Evolutionary conservation across 2,329 filamentous ascomycete species (phyloP), one percentile per base, ranked within the genome.

Genomic region (Emmonsiellopsis sp.): DNA sequence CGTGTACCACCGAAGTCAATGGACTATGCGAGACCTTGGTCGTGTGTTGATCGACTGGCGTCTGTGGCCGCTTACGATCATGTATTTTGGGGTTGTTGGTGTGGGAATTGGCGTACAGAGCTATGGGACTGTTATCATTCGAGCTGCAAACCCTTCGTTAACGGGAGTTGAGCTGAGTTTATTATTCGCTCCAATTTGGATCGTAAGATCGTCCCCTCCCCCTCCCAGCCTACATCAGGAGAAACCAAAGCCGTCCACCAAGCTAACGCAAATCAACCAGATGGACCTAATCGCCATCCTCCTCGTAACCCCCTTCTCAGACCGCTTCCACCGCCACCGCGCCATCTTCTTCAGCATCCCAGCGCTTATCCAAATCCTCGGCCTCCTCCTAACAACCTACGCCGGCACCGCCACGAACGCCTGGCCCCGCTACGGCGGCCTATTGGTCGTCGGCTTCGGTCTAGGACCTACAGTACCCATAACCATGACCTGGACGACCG

Each of bases 21-120:
- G 90, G 90, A 84, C 76, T 1, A 60, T 87, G 57, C 81, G 74
- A 52, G 89, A 95, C 60, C 75, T 95, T 1, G 73, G 75, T 26
- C 73, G 75, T 26, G 87, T 94, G 1, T 72, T 95, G 32, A 76
- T 87, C 37, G 90, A 95, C 70, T 95, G 89, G 90, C 82, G 89
- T 2, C 76, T 95, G 15, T 95, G 89, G 86, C 90, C 90, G 1
- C 71, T 95, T 59, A 79, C 85, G 1, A 65, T 95, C 51, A 95
- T 95, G 90, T 95, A 95, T 72, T 95, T 95, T 72, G 90, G 90
- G 16, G 90, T 95, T 2, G 90, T 95, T 1, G 90, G 90, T 20
- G 90, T 95, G 2, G 90, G 90, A 7, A 95, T 95, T 57, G 90
- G 89, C 44, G 90, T 89, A 0, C 89, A 95, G 71, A 82, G 87